A percentile compares a stretch with the other conserved stretches of the same genome.
These are phyloP conservation scores for Phlebopus sp. DNA, from an alignment of 1,284 basidiomycete genomes.

Conservation along the genomic window DNA sequence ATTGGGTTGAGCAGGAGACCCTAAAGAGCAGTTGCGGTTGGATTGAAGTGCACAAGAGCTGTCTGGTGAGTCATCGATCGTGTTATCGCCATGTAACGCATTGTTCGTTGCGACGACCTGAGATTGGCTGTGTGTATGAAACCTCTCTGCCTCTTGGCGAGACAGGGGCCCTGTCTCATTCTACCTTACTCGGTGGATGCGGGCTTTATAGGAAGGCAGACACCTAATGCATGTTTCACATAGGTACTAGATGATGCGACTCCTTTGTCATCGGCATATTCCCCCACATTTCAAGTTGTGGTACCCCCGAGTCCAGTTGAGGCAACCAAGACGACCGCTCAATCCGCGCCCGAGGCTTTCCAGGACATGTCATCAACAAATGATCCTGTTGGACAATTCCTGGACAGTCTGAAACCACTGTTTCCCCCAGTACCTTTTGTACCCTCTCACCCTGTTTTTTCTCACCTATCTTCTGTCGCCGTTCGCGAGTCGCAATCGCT, in stretches of 20 bases:
- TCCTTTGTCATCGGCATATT: slow-evolving; percentile 48
- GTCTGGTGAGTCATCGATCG: slow-evolving; percentile 53
- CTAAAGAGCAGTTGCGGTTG: slow-evolving; percentile 67
- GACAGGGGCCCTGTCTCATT: slow-evolving; percentile 1
- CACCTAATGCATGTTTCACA: slow-evolving; percentile 17
- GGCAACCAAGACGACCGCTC: slow-evolving; percentile 16
- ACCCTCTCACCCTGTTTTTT: slow-evolving; percentile 69
- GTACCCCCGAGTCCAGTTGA: slow-evolving; percentile 32
- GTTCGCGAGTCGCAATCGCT: slow-evolving; percentile 50
- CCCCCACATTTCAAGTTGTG: slow-evolving; percentile 49
- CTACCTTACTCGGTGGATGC: slow-evolving; percentile 7
- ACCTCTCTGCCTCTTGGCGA: not conserved
- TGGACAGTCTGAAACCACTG: slow-evolving; percentile 51
- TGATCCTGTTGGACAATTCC: slow-evolving; percentile 35
- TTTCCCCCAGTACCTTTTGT: slow-evolving; percentile 76
- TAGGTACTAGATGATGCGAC: slow-evolving; percentile 50
- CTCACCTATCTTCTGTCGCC: slow-evolving; percentile 60
- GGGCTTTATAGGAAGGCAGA: slow-evolving; percentile 7
- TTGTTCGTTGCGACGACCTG: not conserved
- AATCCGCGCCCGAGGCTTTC: slow-evolving; percentile 18
- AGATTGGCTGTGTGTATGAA: slow-evolving; percentile 5
- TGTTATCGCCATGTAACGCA: not conserved
- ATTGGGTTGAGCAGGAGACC: slow-evolving; percentile 71
- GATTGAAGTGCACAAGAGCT: slow-evolving; percentile 66
- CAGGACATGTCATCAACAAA: slow-evolving; percentile 34